phyloP scores from a whole-genome alignment of 306 rosid genomes.

The Quercus parvula region DNA sequence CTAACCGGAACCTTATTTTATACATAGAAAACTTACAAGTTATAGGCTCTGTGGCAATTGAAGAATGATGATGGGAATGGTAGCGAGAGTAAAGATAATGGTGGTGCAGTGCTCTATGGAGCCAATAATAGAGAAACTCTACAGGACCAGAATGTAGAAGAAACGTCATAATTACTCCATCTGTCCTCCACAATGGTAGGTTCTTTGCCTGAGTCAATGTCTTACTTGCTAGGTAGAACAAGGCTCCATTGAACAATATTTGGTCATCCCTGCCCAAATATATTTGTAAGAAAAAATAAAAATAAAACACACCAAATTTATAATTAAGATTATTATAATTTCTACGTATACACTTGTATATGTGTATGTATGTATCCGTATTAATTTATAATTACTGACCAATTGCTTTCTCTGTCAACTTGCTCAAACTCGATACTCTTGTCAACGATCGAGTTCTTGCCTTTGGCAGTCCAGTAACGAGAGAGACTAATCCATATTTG shows the following conservation, averaged over 20 bases:
- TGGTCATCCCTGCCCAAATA: slow-evolving; percentile 43
- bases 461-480: slow-evolving; percentile 6
- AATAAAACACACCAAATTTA: too few species aligned
- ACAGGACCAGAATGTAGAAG: slow-evolving; percentile 37
- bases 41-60: slow-evolving; percentile 52
- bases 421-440: slow-evolving; percentile 35
- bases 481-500: slow-evolving; percentile 25
- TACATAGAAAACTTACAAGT: slow-evolving; percentile 24
- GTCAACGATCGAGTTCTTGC: slow-evolving; percentile 14
- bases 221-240: slow-evolving; percentile 3
- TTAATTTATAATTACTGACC: slow-evolving; percentile 8
- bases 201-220: not conserved
- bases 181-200: slow-evolving; percentile 28
- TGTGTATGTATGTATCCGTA: too few species aligned
- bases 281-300: too few species aligned
- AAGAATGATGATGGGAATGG: slow-evolving; percentile 57
- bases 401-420: slow-evolving; percentile 35
- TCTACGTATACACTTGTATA: too few species aligned
- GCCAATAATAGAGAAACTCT: slow-evolving; percentile 50
- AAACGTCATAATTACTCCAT: slow-evolving; percentile 24
- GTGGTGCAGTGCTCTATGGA: slow-evolving; percentile 55
- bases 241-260: slow-evolving; percentile 22
- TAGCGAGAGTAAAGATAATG: slow-evolving; percentile 49
- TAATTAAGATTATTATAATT: too few species aligned
- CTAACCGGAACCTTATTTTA: too few species aligned